Percentiles rank a stretch among this genome's conserved stretches.
These are phyloP conservation scores for Scedosporium dehoogii DNA, from an alignment of 2,329 filamentous ascomycete genomes.

Conservation along the genomic window DNA sequence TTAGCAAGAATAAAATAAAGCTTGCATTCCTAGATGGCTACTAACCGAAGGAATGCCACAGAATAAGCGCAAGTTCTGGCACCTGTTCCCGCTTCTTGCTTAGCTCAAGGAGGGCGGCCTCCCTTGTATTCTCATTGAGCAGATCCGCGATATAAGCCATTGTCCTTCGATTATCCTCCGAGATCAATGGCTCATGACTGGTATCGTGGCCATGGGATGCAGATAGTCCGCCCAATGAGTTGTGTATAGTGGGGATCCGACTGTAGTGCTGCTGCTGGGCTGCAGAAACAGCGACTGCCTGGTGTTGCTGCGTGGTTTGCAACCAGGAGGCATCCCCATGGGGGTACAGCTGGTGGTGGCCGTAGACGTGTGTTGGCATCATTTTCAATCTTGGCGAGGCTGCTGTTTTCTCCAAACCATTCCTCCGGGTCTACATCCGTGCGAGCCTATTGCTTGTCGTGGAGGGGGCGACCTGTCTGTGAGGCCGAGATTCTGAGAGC, in stretches of 20 bases:
- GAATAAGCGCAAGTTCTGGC: slow-evolving; percentile 85
- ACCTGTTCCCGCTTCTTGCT: slow-evolving; percentile 99
- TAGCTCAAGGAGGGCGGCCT: slow-evolving; percentile 84
- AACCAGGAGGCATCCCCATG: slow-evolving; percentile 57
- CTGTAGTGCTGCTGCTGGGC: slow-evolving; percentile 51
- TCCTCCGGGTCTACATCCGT: no score
- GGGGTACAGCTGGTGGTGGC: slow-evolving; percentile 56
- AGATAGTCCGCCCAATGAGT: slow-evolving; percentile 23
- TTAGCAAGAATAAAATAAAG: slow-evolving; percentile 1
- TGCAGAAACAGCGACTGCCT: slow-evolving; percentile 41
- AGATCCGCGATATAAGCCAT: slow-evolving; percentile 88
- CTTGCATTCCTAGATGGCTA: slow-evolving; percentile 8
- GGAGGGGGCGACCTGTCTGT: no score
- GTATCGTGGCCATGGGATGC: slow-evolving; percentile 43
- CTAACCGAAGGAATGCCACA: slow-evolving; percentile 98
- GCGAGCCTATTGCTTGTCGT: no score
- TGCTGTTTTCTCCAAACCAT: not conserved
- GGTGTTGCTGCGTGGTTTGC: slow-evolving; percentile 48
- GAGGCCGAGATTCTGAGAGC: no score
- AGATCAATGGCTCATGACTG: slow-evolving; percentile 53
- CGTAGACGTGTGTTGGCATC: slow-evolving; percentile 58
- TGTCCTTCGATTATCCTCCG: slow-evolving; percentile 88
- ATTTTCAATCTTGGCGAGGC: slow-evolving; percentile 27
- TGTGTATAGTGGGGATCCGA: slow-evolving; percentile 20
- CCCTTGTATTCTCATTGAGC: slow-evolving; percentile 75